Evolutionary conservation across 2,329 filamentous ascomycete genomes (phyloP), one percentile per base, ranked within the genome.

Genomic region (Hirsutella minnesotensis): DNA sequence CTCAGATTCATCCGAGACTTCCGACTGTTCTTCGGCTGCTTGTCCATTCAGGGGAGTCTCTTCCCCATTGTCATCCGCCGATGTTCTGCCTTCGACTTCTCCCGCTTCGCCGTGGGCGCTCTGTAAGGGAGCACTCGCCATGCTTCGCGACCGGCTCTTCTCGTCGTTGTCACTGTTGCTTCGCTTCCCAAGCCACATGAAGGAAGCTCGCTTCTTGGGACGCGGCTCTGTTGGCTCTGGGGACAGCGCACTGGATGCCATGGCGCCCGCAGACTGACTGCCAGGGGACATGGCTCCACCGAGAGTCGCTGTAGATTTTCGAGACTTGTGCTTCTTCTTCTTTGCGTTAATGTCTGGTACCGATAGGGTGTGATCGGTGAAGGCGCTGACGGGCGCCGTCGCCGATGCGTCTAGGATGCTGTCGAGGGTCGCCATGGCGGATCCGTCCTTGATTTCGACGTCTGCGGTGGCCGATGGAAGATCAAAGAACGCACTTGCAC

Each of bases 401-500:
- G 86, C 85, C 3, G 90, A 92, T 8, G 90, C 92, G 56, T 95
- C 84, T 15, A 98, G 73, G 42, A 98, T 94, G 57, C 80, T 89
- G 51, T 98, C 89, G 8, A 98, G 73, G 0, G 90, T 95, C 35
- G 78, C 82, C 57, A 88, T 86, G 10, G 90, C 89, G 21, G 92
- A 96, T 16, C 86, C 83, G 45, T 85, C 80, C 59, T 80, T 81
- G 43, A 81, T 57, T 50, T 81, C 69, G 19, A 81, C 66, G 12
- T 67, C 61, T 5, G 71, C 65, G 2, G 62, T 52, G 2, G 65
- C 56, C 3, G 75, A 68, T 1, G 82, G 82, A 19, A 77, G 53
- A 45, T 96, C 89, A 55, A 96, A 96, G 63, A 86, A 96, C 22
- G 84, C 79, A 53, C 82, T 94, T n/a, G 92, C 92, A 47, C 90